These are phyloP conservation scores for Botrytis sinoallii DNA, from an alignment of 2,329 filamentous ascomycete genomes.

Conservation along the genomic window DNA sequence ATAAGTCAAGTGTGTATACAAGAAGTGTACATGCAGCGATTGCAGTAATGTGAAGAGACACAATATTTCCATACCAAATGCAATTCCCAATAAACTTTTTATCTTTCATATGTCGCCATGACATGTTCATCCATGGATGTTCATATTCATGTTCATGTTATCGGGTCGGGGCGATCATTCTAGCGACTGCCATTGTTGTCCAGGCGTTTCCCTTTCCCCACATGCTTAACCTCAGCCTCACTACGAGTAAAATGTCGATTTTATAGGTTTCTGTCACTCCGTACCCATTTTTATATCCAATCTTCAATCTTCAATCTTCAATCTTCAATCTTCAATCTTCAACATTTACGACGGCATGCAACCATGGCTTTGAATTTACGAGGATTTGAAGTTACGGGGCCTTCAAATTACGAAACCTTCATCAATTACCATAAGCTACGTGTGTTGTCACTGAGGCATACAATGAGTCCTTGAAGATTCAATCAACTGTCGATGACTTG, in stretches of 20 bases:
- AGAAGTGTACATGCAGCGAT: neutral
- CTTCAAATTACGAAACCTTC: neutral
- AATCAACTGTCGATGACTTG: neutral
- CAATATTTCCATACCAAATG: neutral
- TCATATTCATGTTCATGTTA: neutral
- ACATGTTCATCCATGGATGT: neutral
- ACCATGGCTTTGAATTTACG: neutral
- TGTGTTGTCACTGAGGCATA: neutral
- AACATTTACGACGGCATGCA: neutral
- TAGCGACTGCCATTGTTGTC: neutral
- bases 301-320: neutral
- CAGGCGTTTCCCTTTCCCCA: conserved; percentile 4
- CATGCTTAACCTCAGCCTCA: conserved; percentile 7
- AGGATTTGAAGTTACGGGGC: no score
- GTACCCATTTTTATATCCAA: neutral
- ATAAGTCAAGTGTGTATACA: neutral
- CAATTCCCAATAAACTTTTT: neutral
- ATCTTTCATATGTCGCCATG: neutral
- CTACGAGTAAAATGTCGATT: neutral
- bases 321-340: neutral
- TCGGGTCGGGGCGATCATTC: neutral
- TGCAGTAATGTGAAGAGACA: neutral
- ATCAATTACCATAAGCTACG: neutral
- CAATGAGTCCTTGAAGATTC: neutral
- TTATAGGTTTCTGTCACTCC: neutral